phyloP scores from a whole-genome alignment of 2,329 filamentous ascomycete genomes.

The Fusarium incarnatum region DNA sequence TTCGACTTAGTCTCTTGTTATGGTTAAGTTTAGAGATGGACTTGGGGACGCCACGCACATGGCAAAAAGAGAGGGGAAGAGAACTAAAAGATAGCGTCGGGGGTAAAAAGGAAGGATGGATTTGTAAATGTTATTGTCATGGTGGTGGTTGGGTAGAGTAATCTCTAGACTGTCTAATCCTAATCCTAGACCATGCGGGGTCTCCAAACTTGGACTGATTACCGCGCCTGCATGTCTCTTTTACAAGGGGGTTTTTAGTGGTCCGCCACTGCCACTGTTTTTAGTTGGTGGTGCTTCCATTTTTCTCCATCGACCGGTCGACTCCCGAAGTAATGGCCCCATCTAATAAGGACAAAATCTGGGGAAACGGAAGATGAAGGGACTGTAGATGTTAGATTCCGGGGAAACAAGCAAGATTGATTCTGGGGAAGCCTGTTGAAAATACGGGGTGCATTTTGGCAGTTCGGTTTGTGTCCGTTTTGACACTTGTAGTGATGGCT shows the following conservation, averaged over 20 bases:
- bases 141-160: conserved; percentile 19
- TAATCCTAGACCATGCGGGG: conserved; percentile 31
- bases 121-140: conserved; percentile 13
- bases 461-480: background rate
- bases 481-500: background rate
- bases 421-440: conserved; percentile 37
- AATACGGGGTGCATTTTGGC: conserved; percentile 20
- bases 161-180: conserved; percentile 9
- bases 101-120: conserved; percentile 4
- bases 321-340: conserved; percentile 27
- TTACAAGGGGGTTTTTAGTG: conserved; percentile 19
- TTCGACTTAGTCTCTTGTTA: conserved; percentile 37
- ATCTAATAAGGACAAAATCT: conserved; percentile 13
- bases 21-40: conserved; percentile 7
- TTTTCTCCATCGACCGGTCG: conserved; percentile 28
- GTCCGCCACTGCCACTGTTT: conserved; percentile 16
- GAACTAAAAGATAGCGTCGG: conserved; percentile 9
- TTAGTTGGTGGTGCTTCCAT: conserved; percentile 25
- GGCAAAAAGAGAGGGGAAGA: conserved; percentile 27
- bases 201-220: conserved; percentile 35
- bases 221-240: conserved; percentile 16
- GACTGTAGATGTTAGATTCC: conserved; percentile 25
- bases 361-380: conserved; percentile 26
- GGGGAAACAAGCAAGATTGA: conserved; percentile 31
- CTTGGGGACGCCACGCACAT: conserved; percentile 45